These are phyloP conservation scores for Tilletia setariae DNA, from an alignment of 1,284 basidiomycete genomes.

Conservation along the genomic window DNA sequence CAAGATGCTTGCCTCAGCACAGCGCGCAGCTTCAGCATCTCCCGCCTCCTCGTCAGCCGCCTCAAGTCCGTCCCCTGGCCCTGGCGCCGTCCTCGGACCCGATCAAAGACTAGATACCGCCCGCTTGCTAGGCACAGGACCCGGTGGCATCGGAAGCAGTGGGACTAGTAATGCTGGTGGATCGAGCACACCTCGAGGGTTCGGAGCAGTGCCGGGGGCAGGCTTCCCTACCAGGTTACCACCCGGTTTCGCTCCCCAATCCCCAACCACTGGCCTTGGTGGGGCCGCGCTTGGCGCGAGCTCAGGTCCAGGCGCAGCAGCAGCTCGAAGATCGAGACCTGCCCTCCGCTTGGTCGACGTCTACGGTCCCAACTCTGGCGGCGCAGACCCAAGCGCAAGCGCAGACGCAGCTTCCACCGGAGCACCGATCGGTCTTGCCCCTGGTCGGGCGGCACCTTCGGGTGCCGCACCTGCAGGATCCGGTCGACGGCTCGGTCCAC, in stretches of 20 bases:
- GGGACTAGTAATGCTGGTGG: background rate
- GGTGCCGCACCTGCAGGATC: constrained; percentile 60
- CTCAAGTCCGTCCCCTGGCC: constrained; percentile 4
- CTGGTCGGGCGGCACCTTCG: background rate
- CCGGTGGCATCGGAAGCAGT: background rate
- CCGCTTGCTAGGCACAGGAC: constrained; percentile 28
- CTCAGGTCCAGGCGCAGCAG: constrained; percentile 21
- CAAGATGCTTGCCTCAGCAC: constrained; percentile 14
- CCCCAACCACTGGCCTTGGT: constrained; percentile 54
- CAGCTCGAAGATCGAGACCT: constrained; percentile 29
- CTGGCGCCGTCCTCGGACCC: constrained; percentile 30
- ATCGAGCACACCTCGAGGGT: background rate
- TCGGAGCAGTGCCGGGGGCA: constrained; percentile 17
- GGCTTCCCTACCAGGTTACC: constrained; percentile 23
- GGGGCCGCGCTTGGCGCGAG: constrained; percentile 31
- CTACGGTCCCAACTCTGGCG: background rate
- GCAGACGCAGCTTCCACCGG: constrained; percentile 20
- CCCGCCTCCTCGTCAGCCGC: background rate
- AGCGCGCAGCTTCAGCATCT: constrained; percentile 5
- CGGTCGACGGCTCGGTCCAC: constrained; percentile 62
- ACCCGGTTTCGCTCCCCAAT: constrained; percentile 1
- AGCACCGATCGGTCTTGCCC: background rate
- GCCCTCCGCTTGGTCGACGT: constrained; percentile 46
- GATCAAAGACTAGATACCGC: constrained; percentile 41
- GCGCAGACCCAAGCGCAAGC: background rate